Conservation (phyloP, 148 eudicot genomes). For the Chenopodium quinoa region DNA sequence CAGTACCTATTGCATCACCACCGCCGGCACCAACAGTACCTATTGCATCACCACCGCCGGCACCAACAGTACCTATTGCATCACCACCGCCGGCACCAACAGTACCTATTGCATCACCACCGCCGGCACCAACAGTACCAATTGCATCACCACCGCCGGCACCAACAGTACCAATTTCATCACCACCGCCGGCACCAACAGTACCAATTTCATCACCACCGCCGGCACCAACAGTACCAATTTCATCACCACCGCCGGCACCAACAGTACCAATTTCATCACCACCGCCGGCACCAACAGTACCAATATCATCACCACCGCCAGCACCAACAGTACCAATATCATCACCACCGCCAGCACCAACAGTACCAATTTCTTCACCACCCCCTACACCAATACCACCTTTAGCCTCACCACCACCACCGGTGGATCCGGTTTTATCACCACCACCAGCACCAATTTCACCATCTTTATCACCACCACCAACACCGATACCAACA, state of each 20-base stretch:
- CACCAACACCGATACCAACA: not conserved
- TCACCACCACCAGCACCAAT: constrained; percentile 4
- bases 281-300: constrained; percentile 20
- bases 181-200: constrained; percentile 11
- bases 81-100: constrained; percentile 15
- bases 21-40: constrained; percentile 9
- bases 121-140: constrained; percentile 10
- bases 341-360: constrained; percentile 4
- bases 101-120: not conserved
- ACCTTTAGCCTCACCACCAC: constrained; percentile 9
- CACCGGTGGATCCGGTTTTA: constrained; percentile 4
- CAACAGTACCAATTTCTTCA: not conserved
- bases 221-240: not conserved
- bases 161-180: not conserved
- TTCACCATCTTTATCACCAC: not conserved
- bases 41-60: constrained; percentile 15
- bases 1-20: not conserved
- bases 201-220: constrained; percentile 7
- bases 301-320: not conserved
- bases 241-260: not conserved
- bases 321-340: constrained; percentile 14
- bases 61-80: constrained; percentile 3
- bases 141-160: constrained; percentile 6
- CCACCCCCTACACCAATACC: constrained; percentile 20
- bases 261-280: not conserved